Conservation (phyloP, 345 rosid species). For the Eucalyptus albens region DNA sequence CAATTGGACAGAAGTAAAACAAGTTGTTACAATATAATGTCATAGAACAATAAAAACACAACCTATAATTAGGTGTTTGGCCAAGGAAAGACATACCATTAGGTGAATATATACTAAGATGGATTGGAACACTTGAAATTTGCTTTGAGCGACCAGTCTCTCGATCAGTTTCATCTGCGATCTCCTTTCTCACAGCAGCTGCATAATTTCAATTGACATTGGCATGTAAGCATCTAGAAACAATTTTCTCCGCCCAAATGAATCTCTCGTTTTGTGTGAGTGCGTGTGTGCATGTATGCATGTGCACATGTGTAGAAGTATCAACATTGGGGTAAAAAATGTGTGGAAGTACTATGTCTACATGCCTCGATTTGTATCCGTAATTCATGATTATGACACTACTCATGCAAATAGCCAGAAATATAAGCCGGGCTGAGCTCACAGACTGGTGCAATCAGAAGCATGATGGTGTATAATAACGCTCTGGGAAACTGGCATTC, state of each 20-base stretch:
- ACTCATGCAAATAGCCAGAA: neutral
- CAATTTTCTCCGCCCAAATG: neutral
- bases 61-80: neutral
- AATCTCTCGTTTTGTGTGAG: neutral
- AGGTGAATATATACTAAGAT: conserved; percentile 94
- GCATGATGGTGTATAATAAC: neutral
- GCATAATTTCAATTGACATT: neutral
- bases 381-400: neutral
- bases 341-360: neutral
- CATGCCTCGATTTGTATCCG: neutral
- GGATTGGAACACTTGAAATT: conserved; percentile 95
- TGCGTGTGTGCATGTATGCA: neutral
- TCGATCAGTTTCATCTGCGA: conserved; percentile 95
- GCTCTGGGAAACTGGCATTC: neutral
- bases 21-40: neutral
- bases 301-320: neutral
- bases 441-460: neutral
- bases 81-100: conserved; percentile 25
- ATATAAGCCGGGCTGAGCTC: neutral
- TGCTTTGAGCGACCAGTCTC: conserved; percentile 90
- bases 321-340: neutral
- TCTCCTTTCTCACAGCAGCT: conserved; percentile 99
- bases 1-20: neutral
- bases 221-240: neutral
- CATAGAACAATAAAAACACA: neutral